Evolutionary conservation across 768 basidiomycete species (phyloP).

Genomic region (Calocera viscosa): DNA sequence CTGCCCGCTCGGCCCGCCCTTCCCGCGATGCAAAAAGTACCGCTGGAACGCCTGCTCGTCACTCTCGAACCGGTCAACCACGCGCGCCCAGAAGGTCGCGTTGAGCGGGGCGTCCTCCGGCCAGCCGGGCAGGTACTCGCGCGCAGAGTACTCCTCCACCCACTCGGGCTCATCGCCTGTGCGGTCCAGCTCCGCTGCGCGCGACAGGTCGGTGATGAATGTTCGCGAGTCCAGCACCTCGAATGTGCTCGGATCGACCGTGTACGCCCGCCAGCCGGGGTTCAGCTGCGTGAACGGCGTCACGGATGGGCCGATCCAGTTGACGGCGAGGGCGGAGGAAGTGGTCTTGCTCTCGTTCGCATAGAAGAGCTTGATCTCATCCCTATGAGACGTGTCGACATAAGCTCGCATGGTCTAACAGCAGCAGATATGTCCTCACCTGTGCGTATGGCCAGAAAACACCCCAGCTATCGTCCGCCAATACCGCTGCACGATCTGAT

Average conservation of each 20-base stretch:
- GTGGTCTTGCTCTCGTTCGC: slow-evolving; percentile 2
- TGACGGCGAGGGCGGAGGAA: neutral
- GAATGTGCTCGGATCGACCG: slow-evolving; percentile 53
- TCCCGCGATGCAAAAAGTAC: neutral
- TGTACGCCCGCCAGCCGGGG: slow-evolving; percentile 46
- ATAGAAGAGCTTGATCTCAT: slow-evolving; percentile 6
- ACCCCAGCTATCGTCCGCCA: slow-evolving; percentile 44
- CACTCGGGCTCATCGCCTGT: slow-evolving; percentile 36
- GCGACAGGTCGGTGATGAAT: slow-evolving; percentile 1
- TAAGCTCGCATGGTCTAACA: neutral
- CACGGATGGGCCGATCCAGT: slow-evolving; percentile 3
- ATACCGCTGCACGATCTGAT: slow-evolving; percentile 51
- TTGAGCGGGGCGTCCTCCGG: slow-evolving; percentile 31
- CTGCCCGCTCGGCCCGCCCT: neutral
- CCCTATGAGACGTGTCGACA: neutral
- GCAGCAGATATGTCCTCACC: slow-evolving; percentile 19
- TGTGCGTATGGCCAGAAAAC: slow-evolving; percentile 52
- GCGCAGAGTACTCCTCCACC: slow-evolving; percentile 46
- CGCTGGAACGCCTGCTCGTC: slow-evolving; percentile 21
- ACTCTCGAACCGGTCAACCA: slow-evolving; percentile 41
- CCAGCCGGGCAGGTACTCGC: slow-evolving; percentile 32
- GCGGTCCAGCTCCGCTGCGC: neutral
- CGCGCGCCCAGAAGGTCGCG: slow-evolving; percentile 48
- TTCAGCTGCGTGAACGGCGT: slow-evolving; percentile 6
- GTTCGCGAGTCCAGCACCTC: slow-evolving; percentile 42